These are phyloP conservation scores for Corchorus capsularis DNA, from an alignment of 345 rosid species.

Conservation along the genomic window DNA sequence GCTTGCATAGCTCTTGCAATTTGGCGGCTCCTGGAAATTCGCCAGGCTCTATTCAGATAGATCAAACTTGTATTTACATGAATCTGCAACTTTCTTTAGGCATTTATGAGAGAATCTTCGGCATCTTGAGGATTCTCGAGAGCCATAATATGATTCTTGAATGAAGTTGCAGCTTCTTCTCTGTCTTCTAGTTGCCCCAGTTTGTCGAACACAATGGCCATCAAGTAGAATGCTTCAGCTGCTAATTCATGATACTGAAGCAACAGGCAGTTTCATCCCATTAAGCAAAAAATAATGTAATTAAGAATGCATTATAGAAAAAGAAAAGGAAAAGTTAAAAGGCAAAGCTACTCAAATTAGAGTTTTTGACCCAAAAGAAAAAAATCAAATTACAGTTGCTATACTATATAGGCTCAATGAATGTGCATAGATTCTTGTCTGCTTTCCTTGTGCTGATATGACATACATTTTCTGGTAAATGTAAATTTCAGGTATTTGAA, in stretches of 20 bases:
- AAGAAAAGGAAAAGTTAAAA: not conserved
- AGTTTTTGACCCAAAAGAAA: too few relatives aligned
- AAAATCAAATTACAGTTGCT: not conserved
- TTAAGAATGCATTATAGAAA: not conserved
- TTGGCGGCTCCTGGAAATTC: too few relatives aligned
- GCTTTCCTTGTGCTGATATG: not conserved
- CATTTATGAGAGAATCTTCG: slow-evolving; percentile 35
- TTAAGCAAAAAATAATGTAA: too few relatives aligned
- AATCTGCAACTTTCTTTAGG: not conserved
- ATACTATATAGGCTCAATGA: too few relatives aligned
- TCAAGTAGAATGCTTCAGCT: slow-evolving; percentile 78
- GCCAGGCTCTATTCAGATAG: too few relatives aligned
- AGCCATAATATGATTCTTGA: slow-evolving; percentile 66
- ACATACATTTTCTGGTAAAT: not conserved
- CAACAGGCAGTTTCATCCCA: slow-evolving; percentile 13
- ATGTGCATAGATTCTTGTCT: not conserved
- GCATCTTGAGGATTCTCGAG: slow-evolving; percentile 63
- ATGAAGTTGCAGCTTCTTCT: slow-evolving; percentile 79
- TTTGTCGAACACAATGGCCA: slow-evolving; percentile 68
- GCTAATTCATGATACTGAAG: slow-evolving; percentile 86
- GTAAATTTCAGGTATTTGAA: not conserved
- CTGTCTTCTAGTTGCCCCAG: slow-evolving; percentile 59
- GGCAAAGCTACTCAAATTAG: not conserved
- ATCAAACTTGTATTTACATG: too few relatives aligned
- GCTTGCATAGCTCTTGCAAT: too few relatives aligned